A percentile compares a stretch with the other conserved stretches of the same genome.
These are phyloP conservation scores for Aspergillus sp. DNA, from an alignment of 2,329 filamentous ascomycete genomes.

Conservation along the genomic window DNA sequence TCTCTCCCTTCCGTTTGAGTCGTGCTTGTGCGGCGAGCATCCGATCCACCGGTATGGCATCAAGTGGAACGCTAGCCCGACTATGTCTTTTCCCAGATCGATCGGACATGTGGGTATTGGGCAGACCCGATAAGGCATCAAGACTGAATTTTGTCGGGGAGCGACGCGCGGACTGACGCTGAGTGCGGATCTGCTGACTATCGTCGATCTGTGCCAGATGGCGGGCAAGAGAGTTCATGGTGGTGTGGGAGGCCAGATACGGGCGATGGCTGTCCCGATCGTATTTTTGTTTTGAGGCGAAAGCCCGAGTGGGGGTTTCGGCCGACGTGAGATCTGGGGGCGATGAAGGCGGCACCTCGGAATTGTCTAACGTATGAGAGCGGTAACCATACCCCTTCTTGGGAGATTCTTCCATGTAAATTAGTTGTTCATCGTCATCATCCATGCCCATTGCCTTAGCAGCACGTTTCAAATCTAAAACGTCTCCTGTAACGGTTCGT, in stretches of 20 bases:
- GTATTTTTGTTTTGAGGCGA: constrained; percentile 16
- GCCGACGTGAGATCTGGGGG: constrained; percentile 23
- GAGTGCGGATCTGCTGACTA: constrained; percentile 12
- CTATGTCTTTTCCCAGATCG: constrained; percentile 13
- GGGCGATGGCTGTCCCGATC: constrained; percentile 16
- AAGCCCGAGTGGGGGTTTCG: constrained; percentile 12
- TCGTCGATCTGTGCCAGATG: constrained; percentile 14
- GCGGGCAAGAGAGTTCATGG: constrained; percentile 20
- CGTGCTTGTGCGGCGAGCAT: constrained; percentile 30
- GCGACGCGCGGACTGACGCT: constrained; percentile 9
- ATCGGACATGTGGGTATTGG: constrained; percentile 8
- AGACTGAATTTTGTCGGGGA: constrained; percentile 23
- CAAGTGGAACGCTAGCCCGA: constrained; percentile 15
- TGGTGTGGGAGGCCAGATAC: constrained; percentile 18
- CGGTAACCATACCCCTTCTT: constrained; percentile 8
- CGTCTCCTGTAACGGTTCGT: constrained; percentile 12
- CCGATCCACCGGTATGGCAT: constrained; percentile 27
- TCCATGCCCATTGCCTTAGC: constrained; percentile 18
- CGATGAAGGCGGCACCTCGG: constrained; percentile 23
- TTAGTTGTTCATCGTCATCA: constrained; percentile 22
- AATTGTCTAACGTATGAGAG: constrained; percentile 9
- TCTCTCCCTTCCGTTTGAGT: constrained; percentile 25
- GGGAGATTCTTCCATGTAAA: constrained; percentile 17
- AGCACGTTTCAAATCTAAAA: constrained; percentile 18
- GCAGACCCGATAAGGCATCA: constrained; percentile 22